Conservation (phyloP, 257 asterid species). For the Leonotis leonurus region DNA sequence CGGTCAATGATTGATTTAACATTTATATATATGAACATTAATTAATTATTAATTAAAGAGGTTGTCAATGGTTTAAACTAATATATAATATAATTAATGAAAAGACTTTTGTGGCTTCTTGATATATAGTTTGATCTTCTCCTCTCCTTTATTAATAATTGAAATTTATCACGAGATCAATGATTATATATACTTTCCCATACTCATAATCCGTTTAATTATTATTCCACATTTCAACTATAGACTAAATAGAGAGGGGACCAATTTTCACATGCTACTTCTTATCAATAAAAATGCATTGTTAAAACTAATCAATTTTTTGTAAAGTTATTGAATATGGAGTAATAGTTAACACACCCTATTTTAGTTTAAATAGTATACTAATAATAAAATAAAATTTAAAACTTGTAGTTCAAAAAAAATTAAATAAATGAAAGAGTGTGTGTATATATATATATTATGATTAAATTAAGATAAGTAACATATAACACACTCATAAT, state of each 20-base stretch:
- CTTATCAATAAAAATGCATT: neutral
- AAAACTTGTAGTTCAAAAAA: no score
- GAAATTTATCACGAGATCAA: conserved; percentile 4
- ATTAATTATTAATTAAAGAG: neutral
- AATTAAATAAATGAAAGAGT: no score
- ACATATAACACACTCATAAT: no score
- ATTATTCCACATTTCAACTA: neutral
- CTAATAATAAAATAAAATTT: no score
- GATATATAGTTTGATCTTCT: conserved; percentile 19
- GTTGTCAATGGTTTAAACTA: neutral
- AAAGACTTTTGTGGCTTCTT: neutral
- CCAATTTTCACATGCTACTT: neutral
- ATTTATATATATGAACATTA: neutral
- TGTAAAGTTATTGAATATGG: no score
- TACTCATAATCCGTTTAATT: neutral
- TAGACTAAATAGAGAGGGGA: neutral
- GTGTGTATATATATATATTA: no score
- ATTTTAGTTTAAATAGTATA: no score
- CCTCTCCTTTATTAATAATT: neutral
- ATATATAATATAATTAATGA: neutral
- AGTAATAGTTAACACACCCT: no score
- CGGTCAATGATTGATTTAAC: neutral
- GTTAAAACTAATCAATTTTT: no score
- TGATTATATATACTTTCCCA: conserved; percentile 5
- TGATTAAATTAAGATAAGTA: no score